These are phyloP conservation scores for Ophiostoma ips DNA, from an alignment of 2,329 filamentous ascomycete species.

Conservation along the genomic window DNA sequence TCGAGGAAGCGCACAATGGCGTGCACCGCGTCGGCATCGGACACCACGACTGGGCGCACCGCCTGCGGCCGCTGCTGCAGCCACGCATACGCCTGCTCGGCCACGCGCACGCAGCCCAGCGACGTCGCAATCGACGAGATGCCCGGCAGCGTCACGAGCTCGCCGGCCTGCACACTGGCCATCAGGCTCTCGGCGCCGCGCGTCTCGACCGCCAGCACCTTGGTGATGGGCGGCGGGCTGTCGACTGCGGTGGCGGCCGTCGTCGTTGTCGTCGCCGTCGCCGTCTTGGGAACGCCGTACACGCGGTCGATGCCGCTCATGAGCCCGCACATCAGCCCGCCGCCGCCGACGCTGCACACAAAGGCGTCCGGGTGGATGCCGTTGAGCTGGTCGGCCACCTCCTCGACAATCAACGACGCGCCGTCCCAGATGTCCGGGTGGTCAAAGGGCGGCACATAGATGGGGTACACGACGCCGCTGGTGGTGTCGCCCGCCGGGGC, in stretches of 20 bases:
- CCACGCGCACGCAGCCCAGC: slow-evolving; percentile 55
- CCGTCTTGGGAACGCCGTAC: slow-evolving; percentile 11
- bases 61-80: slow-evolving; percentile 30
- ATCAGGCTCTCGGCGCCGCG: slow-evolving; percentile 53
- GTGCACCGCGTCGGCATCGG: slow-evolving; percentile 65
- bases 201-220: slow-evolving; percentile 59
- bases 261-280: no score
- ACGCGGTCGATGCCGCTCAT: slow-evolving; percentile 42
- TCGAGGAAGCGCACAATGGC: slow-evolving; percentile 67
- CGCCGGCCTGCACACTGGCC: slow-evolving; percentile 36
- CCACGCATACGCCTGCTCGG: slow-evolving; percentile 43
- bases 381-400: slow-evolving; percentile 24
- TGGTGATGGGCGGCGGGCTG: slow-evolving; percentile 19
- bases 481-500: slow-evolving; percentile 24
- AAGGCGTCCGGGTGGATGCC: slow-evolving; percentile 39
- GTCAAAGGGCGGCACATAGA: slow-evolving; percentile 56
- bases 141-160: slow-evolving; percentile 45
- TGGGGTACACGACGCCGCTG: slow-evolving; percentile 24
- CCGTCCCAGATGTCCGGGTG: slow-evolving; percentile 54
- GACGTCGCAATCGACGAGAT: slow-evolving; percentile 62
- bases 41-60: slow-evolving; percentile 46
- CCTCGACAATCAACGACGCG: slow-evolving; percentile 40
- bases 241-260: no score
- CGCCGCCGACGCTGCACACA: slow-evolving; percentile 57
- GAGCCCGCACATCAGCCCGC: slow-evolving; percentile 56